Conservation (phyloP, 1,284 basidiomycete genomes). For the Tilletiopsis washingtonensis region DNA sequence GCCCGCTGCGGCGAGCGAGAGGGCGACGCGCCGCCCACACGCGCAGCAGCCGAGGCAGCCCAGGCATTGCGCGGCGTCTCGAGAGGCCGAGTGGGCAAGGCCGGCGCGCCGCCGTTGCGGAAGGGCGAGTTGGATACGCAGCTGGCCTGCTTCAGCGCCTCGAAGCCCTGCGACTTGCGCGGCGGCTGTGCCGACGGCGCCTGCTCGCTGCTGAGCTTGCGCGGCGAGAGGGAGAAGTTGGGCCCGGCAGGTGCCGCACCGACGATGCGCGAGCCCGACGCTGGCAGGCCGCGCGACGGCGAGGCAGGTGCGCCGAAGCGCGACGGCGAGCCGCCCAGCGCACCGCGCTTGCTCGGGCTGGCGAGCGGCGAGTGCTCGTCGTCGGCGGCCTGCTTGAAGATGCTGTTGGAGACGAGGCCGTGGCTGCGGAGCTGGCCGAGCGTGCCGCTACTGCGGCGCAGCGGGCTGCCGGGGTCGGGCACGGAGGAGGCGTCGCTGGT, state of each 20-base stretch:
- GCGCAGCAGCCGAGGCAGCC: slow-evolving; percentile 61
- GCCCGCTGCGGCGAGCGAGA: slow-evolving; percentile 63
- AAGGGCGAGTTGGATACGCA: slow-evolving; percentile 53
- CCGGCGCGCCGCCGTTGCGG: slow-evolving; percentile 51
- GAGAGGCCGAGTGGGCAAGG: slow-evolving; percentile 12
- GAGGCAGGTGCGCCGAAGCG: too few species aligned
- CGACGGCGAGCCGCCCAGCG: too few species aligned
- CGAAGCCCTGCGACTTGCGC: slow-evolving; percentile 24
- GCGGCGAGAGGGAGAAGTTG: background rate
- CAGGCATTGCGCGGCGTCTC: slow-evolving; percentile 52
- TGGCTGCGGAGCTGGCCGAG: slow-evolving; percentile 23
- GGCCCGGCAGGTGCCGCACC: too few species aligned
- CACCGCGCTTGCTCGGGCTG: background rate
- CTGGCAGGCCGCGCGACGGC: too few species aligned
- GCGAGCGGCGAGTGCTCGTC: background rate
- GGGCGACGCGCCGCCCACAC: slow-evolving; percentile 62
- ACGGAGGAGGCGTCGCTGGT: background rate
- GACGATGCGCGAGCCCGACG: too few species aligned
- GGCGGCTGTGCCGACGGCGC: slow-evolving; percentile 8
- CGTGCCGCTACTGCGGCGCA: background rate
- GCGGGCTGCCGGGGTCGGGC: background rate
- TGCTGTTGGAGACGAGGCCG: slow-evolving; percentile 37
- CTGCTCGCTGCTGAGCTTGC: too few species aligned
- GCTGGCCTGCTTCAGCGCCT: slow-evolving; percentile 19
- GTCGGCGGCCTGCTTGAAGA: slow-evolving; percentile 19